Evolutionary conservation across 352 stramenopile species (phyloP), one percentile per base, ranked within the genome.

Genomic region (Phytophthora multivora): DNA sequence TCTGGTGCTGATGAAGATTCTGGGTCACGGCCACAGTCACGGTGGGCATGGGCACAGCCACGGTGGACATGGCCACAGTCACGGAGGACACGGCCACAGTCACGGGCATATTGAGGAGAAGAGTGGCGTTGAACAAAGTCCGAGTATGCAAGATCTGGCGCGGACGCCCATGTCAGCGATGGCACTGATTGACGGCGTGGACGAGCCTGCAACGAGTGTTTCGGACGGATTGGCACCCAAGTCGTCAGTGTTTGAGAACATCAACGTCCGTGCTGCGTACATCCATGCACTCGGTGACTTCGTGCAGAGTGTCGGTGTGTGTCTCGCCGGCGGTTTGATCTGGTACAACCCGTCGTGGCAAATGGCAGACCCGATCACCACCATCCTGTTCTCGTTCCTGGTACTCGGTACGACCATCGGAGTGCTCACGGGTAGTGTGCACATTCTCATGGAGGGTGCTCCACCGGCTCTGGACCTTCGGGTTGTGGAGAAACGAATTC

Each of bases 251-350:
- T 84, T 87, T 57, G 75, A 91, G 54, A 98, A 98, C 68, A 89
- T 99, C 40, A 99, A 98, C 60, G 83, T 99, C n/a, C 82, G 91
- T n/a, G 96, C 97, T 16, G 97, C 97, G 4, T 98, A 99, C 74
- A 90, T 99, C 56, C 97, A 99, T 74, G 97, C 97, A 2, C 73
- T 99, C 8, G 97, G 93, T 4, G 98, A 99, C 75, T 93, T 99
- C 46, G 78, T 98, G 30, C 97, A 99, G 80, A 98, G 87, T 56
- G 69, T 99, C 12, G 95, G 95, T n/a, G 97, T 99, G 6, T 93
- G 98, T 49, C 71, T 99, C 40, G 97, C 97, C 5, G 97, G 96
- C 11, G 75, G 91, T 15, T 62, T 99, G 30, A 99, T 99, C 75
- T 99, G 96, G 96, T 97, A 89, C 68, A 96, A 98, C 48, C 96